Base-by-base conservation (phyloP, 148 eudicot genomes). In the Oxyria digyna region DNA sequence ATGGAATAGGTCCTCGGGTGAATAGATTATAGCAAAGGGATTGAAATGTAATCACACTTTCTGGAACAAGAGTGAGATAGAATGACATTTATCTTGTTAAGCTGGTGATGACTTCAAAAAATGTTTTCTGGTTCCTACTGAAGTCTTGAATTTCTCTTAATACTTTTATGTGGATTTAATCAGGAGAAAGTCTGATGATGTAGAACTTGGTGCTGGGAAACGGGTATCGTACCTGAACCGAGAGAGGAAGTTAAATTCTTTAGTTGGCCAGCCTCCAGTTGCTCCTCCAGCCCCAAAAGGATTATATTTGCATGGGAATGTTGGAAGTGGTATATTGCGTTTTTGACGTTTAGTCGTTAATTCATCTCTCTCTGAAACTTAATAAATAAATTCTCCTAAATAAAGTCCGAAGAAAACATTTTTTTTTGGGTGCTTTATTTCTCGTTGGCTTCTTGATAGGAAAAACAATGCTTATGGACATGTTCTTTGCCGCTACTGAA, bases 391-490 rank as follows among this genome's bases (percentile, higher is more conserved):
- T 10, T 55, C 62, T 14, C 38, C 31, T 31, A 15, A 9, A 26
- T 31, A 14, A 59, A 59, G 2, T 59, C 20, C 31, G 65, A 29
- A 50, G 57, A 21, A 50, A 50, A 50, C 38, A 35, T 6, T 59
- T 27, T 1, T 6, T 59, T 29, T 59, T 46, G 37, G 29, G 8
- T 59, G 20, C 6, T 59, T 8, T 29, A 59, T 59, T 14, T 52
- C 31, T 29, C 18, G 31, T 59, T 59, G 65, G 64, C 8, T 59
- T 8, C n/a, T 59, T 59, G 65, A 20, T 48, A 93, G 98, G 98
- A 67, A 93, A 93, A 82, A 93, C 98, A 62, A 93, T 93, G 98
- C 95, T 93, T 65, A 89, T 93, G 98, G 98, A 93, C 80, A 87
- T 93, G 96, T 93, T 93, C 76, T 89, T 85, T 75, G 74, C 82